Evolutionary conservation across 2,329 filamentous ascomycete genomes (phyloP), one percentile per base, ranked within the genome.

Genomic region (Dactylonectria estremocensis): DNA sequence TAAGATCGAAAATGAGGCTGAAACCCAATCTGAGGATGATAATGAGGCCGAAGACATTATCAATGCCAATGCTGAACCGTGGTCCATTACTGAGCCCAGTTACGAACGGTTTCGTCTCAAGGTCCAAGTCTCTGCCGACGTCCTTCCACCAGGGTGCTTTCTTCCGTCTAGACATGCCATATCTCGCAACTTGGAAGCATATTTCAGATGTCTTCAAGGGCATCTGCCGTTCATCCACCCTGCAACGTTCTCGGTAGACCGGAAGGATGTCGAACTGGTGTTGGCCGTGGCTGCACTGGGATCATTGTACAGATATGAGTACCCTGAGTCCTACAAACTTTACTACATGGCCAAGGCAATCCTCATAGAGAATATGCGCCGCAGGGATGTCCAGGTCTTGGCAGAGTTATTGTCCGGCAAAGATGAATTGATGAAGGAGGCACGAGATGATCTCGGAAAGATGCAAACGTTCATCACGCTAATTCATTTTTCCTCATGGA

Each of bases 141-240:
- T 43, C 5, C 2, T 60, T 20, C 57, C 57, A 11, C 3, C 46
- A 1, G 57, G 46, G n/a, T 60, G 57, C n/a, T 37, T 20, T 2
- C 11, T 60, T 8, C 57, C 57, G 14, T 60, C 57, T 1, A 50
- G 46, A 22, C 50, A 60, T 13, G 14, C 57, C 14, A 40, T 60
- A 31, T 20, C 46, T 14, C 31, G 57, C 1, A 60, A 60, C 40
- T 11, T 60, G 8, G 57, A 60, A 8, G 20, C 28, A 5, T 60
- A 50, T 18, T 60, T 60, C 33, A 18, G 46, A 28, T 60, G 57
- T 14, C 18, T 50, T 20, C 57, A 60, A 16, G 46, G 40, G 10
- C 40, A 60, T 33, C 57, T 60, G 11, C 57, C 57, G 7, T 60
- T 60, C 11, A 60, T 60, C 16, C 57, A 60, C 14, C 24, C 57